Percentiles rank a stretch among this genome's conserved stretches.
These are phyloP conservation scores for Halophytophthora polymorphica DNA, from an alignment of 352 stramenopile species.

Conservation along the genomic window DNA sequence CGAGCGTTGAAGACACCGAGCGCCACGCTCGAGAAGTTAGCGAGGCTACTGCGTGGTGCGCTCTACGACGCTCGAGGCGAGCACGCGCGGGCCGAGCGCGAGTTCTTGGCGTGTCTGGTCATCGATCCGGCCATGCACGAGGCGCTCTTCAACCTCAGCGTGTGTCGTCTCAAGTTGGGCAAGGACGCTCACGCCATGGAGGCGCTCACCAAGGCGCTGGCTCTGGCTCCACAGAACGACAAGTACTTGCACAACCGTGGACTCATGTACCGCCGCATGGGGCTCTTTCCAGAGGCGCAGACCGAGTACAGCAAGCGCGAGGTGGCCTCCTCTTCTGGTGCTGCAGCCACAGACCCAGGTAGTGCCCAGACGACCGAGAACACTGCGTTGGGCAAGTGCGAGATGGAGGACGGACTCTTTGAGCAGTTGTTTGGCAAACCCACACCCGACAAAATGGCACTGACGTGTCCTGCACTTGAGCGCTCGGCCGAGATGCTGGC, in stretches of 20 bases:
- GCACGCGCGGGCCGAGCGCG: conserved; percentile 35
- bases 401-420: conserved; percentile 61
- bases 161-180: conserved; percentile 44
- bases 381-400: conserved; percentile 18
- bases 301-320: conserved; percentile 50
- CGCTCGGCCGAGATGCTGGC: conserved; percentile 40
- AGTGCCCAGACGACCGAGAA: conserved; percentile 2
- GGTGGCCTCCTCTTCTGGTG: conserved; percentile 6
- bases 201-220: conserved; percentile 35
- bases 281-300: conserved; percentile 40
- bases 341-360: background rate
- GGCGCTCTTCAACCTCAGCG: conserved; percentile 62
- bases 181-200: conserved; percentile 37
- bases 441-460: conserved; percentile 55
- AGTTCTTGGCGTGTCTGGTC: conserved; percentile 40
- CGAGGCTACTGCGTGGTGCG: conserved; percentile 54
- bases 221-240: conserved; percentile 33
- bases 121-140: conserved; percentile 58
- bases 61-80: conserved; percentile 51
- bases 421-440: conserved; percentile 69
- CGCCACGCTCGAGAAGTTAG: conserved; percentile 51
- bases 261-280: conserved; percentile 56
- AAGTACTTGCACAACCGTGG: conserved; percentile 54
- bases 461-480: conserved; percentile 41
- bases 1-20: conserved; percentile 53